Evolutionary conservation across 2,329 filamentous ascomycete genomes (phyloP), one percentile per base, ranked within the genome.

Genomic region (Colletotrichum navitas): DNA sequence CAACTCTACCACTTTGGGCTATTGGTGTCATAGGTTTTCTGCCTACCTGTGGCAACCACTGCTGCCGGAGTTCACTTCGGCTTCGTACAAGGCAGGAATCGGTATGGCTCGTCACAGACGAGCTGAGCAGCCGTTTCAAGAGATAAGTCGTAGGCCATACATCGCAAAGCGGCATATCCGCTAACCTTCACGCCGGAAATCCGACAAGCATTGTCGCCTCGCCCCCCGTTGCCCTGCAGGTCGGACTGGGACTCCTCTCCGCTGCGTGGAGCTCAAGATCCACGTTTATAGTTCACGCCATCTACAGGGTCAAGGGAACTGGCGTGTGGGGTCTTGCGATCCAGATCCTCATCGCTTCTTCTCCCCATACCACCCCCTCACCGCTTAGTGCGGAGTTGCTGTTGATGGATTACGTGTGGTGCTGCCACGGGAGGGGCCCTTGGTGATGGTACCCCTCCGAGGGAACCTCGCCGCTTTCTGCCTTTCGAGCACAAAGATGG

Each of bases 371-470:
- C 45, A 16, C 51, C 63, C 68, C 52, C 49, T 26, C 43, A 68
- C 34, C 34, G 64, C 51, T 34, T 12, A 39, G 43, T 68, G 69
- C 69, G 52, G 69, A 72, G 69, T 58, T 64, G 49, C 39, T 18
- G 64, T 43, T 54, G 47, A 55, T 51, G 54, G 65, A 47, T 8
- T 29, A 39, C 29, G 21, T 60, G 18, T 29, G 29, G 41, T 49
- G 39, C 65, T 7, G 26, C 39, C 24, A 36, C 16, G 18, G 26
- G 36, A 63, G 26, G 49, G 36, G 61, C 26, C 14, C 34, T 8
- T 56, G 47, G 43, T 49, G 36, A 63, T 45, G 32, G 5, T 18
- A 41, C 45, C 32, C 14, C 16, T 54, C 1, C 18, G 16, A 26
- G 18, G 7, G 32, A 26, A 26, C 32, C 12, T 18, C 8, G 21